Base-by-base conservation (phyloP, 2,329 filamentous ascomycete genomes). In the Mycosphaerella sp. region DNA sequence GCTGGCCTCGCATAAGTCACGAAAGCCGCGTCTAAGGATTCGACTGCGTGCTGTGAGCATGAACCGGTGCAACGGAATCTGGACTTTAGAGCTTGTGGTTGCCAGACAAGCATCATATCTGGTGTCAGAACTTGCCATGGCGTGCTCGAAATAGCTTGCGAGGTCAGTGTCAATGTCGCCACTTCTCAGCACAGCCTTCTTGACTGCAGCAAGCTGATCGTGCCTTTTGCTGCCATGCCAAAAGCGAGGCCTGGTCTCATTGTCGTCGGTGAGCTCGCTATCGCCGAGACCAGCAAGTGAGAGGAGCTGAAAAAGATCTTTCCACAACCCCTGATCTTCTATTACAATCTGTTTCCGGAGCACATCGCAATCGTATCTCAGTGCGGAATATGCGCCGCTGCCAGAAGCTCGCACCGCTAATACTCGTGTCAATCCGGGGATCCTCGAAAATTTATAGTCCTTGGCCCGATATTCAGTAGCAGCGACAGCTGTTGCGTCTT, bases 401-500 rank as follows among this genome's bases (percentile, higher is more conserved):
- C 85, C 81, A 30, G 93, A 97, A 60, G 89, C 91, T 58, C 89
- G 80, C 6, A 97, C 90, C 3, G 84, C 84, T 28, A 86, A 79
- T 12, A 94, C 88, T 32, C 89, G 84, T 1, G 89, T 95, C 50
- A 98, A 80, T 37, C 87, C 89, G 1, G 93, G 86, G 7, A 98
- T 82, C 51, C 93, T 84, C 62, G 91, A 84, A 60, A 97, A 98
- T 66, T 98, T 98, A 74, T 94, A 95, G 64, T 95, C 89, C 60
- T 94, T 95, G 10, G 81, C 79, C 61, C 82, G 86, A 30, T 78
- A 75, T 17, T 83, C 81, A 1, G 72, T 69, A 1, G 69, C 68
- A 3, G 72, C 73, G 10, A 72, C 69, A 1, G 74, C 72, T 28
- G 64, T 74, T 0, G 80, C 75, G 58, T 85, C 82, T 62, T 95